A percentile compares a stretch with the other conserved stretches of the same genome.
Conservation (phyloP, 2,329 filamentous ascomycete species). For the Fusarium sp. region DNA sequence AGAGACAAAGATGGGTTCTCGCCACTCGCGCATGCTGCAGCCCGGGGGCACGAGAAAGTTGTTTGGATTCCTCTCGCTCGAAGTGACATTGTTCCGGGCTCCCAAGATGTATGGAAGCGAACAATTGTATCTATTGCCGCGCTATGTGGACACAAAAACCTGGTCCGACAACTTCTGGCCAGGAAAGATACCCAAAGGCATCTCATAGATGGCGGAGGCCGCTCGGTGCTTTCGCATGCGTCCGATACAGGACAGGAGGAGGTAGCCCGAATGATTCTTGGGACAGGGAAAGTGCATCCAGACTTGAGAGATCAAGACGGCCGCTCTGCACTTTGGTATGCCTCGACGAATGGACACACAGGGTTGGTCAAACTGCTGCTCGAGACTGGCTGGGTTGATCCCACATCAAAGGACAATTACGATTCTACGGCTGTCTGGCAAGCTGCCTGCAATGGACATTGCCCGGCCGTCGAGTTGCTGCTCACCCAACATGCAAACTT, state of each 20-base stretch:
- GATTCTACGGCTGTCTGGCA: too few relatives aligned
- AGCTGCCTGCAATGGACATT: too few relatives aligned
- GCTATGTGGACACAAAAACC: neutral
- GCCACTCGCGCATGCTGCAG: neutral
- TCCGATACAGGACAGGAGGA: neutral
- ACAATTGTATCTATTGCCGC: slow-evolving; percentile 3
- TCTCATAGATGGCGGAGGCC: neutral
- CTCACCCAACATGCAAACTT: too few relatives aligned
- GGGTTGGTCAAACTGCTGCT: neutral
- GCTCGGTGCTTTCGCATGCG: slow-evolving; percentile 8
- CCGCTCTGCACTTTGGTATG: neutral
- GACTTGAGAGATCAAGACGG: neutral
- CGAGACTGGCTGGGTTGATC: neutral
- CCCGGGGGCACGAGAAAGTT: neutral
- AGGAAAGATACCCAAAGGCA: slow-evolving; percentile 6
- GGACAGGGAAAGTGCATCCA: neutral
- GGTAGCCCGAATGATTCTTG: neutral
- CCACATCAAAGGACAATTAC: too few relatives aligned
- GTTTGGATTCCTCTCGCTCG: slow-evolving; percentile 6
- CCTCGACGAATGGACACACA: neutral
- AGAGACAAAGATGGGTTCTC: neutral
- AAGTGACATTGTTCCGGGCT: fast-evolving
- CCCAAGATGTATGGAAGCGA: fast-evolving
- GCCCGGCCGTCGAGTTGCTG: too few relatives aligned
- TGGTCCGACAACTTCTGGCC: neutral